phyloP scores from a whole-genome alignment of 225 moss, liverwort and hornwort genomes.

The Pleurozium schreberi region DNA sequence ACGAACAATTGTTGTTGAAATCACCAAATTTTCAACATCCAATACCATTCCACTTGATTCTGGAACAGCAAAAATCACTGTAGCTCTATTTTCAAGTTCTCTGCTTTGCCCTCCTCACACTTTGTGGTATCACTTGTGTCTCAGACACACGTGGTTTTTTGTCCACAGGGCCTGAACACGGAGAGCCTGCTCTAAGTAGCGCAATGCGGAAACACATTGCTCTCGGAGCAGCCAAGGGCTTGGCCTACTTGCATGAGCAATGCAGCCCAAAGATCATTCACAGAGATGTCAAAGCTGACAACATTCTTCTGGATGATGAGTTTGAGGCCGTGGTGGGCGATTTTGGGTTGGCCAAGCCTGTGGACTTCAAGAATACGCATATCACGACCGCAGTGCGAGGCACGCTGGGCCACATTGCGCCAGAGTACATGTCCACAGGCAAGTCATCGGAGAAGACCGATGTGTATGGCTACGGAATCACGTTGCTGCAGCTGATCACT shows the following conservation, averaged over 20 bases:
- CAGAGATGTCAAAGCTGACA: slow-evolving; percentile 93
- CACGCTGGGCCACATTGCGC: slow-evolving; percentile 86
- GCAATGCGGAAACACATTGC: slow-evolving; percentile 60
- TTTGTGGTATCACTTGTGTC: not conserved
- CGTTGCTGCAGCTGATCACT: slow-evolving; percentile 81
- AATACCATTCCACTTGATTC: not conserved
- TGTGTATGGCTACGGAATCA: slow-evolving; percentile 87
- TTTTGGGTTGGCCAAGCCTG: slow-evolving; percentile 79
- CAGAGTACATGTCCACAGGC: slow-evolving; percentile 86
- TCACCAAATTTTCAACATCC: not conserved
- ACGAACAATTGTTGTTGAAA: not conserved
- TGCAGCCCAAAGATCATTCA: slow-evolving; percentile 95
- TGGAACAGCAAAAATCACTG: not conserved
- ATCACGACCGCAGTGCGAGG: slow-evolving; percentile 88
- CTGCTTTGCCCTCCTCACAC: not conserved
- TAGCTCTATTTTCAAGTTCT: not conserved
- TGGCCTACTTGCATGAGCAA: slow-evolving; percentile 90
- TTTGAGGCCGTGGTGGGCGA: slow-evolving; percentile 93
- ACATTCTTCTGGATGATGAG: slow-evolving; percentile 77
- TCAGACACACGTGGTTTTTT: not conserved
- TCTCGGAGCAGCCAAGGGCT: slow-evolving; percentile 71
- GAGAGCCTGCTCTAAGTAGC: slow-evolving; percentile 46
- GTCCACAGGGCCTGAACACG: slow-evolving; percentile 37
- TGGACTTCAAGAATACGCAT: slow-evolving; percentile 86
- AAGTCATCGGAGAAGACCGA: slow-evolving; percentile 92